These are phyloP conservation scores for Puccinellia tenuiflora DNA, from an alignment of 176 grass and related monocot species.

Conservation along the genomic window DNA sequence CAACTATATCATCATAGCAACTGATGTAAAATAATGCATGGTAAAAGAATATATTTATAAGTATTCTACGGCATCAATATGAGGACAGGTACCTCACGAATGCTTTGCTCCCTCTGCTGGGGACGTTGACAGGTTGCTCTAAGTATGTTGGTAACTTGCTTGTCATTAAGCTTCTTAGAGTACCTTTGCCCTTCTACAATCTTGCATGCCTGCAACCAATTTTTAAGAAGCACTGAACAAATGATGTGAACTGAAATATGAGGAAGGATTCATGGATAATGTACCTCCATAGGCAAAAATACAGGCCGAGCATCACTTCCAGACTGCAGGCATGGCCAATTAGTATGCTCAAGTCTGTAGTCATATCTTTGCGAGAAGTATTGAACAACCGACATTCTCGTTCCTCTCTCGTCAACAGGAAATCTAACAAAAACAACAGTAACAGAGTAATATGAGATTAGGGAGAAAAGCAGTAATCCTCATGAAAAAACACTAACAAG, in stretches of 20 bases:
- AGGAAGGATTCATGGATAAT: neutral
- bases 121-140: slow-evolving; percentile 74
- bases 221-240: neutral
- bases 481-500: neutral
- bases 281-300: slow-evolving; percentile 79
- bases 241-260: neutral
- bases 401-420: slow-evolving; percentile 49
- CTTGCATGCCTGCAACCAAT: slow-evolving; percentile 50
- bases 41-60: neutral
- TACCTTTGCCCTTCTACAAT: slow-evolving; percentile 85
- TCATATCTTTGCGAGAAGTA: slow-evolving; percentile 66
- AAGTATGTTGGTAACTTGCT: slow-evolving; percentile 61
- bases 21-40: neutral
- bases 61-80: neutral
- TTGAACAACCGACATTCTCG: slow-evolving; percentile 43
- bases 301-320: slow-evolving; percentile 62
- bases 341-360: slow-evolving; percentile 28
- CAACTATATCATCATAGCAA: neutral
- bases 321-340: slow-evolving; percentile 71
- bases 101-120: slow-evolving; percentile 59
- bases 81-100: slow-evolving; percentile 41
- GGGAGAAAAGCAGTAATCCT: neutral
- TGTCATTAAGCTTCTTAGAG: slow-evolving; percentile 74
- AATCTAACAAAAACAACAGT: slow-evolving; percentile 41
- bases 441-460: neutral